Conservation (phyloP, 495 filamentous ascomycete species). For the Parachaetomium inaequale region DNA sequence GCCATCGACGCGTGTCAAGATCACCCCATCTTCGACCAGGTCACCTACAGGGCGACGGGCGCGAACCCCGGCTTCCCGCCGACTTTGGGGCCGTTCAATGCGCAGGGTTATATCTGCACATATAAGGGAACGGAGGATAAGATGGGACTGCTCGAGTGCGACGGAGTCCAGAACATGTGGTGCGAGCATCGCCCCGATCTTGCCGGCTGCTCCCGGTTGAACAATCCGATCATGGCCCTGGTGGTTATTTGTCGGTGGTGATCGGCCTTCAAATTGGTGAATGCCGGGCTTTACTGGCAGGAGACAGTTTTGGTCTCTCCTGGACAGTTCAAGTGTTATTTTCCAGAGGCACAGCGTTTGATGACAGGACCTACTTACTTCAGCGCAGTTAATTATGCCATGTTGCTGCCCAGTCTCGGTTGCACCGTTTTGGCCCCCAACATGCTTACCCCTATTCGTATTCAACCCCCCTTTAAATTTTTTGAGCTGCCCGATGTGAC, state of each 20-base stretch:
- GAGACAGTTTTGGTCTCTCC: no score
- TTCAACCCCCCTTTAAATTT: no score
- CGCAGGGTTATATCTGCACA: background rate
- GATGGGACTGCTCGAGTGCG: background rate
- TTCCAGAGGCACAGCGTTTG: no score
- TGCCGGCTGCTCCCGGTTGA: background rate
- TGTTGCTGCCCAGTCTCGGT: no score
- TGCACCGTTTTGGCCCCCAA: background rate
- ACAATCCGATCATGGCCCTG: background rate
- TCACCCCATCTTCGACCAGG: background rate
- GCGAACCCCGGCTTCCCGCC: background rate
- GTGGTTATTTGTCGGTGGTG: background rate
- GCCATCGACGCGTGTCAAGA: background rate
- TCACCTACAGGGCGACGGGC: background rate
- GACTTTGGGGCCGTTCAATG: background rate
- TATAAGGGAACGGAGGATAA: background rate
- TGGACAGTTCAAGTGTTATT: no score
- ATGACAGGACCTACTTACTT: no score
- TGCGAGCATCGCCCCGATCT: background rate
- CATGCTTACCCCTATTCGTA: background rate
- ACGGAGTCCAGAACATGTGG: background rate
- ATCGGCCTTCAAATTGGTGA: background rate
- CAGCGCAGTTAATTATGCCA: no score
- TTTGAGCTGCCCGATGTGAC: background rate
- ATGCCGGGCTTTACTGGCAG: no score